These are phyloP conservation scores for Neonectria hederae DNA, from an alignment of 2,329 filamentous ascomycete species.

Conservation along the genomic window DNA sequence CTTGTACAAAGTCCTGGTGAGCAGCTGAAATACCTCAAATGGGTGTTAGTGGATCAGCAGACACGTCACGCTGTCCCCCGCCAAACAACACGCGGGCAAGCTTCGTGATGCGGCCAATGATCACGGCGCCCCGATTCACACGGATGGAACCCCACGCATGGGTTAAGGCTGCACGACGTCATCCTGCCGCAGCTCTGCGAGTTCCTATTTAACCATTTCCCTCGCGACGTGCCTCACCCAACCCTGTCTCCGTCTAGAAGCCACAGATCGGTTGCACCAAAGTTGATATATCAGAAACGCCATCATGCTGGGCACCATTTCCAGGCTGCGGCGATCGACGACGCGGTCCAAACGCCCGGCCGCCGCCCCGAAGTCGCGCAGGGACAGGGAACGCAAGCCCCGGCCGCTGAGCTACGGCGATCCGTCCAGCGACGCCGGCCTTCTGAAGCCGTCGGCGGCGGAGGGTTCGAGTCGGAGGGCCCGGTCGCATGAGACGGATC, in stretches of 20 bases:
- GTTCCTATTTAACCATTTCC: neutral
- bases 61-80: conserved; percentile 37
- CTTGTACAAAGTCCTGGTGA: neutral
- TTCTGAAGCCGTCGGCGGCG: conserved; percentile 20
- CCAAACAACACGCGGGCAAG: conserved; percentile 17
- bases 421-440: neutral
- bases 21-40: neutral
- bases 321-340: conserved; percentile 29
- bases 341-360: conserved; percentile 27
- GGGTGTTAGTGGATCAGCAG: conserved; percentile 35
- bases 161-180: conserved; percentile 29
- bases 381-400: conserved; percentile 10
- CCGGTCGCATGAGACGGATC: conserved; percentile 34
- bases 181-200: conserved; percentile 11
- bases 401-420: conserved; percentile 28
- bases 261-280: neutral
- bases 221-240: neutral
- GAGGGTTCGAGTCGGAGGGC: conserved; percentile 23
- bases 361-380: conserved; percentile 22
- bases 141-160: conserved; percentile 9
- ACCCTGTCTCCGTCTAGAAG: neutral
- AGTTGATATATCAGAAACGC: neutral
- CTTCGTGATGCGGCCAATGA: conserved; percentile 29
- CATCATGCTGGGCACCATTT: conserved; percentile 34
- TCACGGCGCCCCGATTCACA: conserved; percentile 24